phyloP scores from a whole-genome alignment of 192 early-diverging fungal genomes.

The Entomortierella parvispora region DNA sequence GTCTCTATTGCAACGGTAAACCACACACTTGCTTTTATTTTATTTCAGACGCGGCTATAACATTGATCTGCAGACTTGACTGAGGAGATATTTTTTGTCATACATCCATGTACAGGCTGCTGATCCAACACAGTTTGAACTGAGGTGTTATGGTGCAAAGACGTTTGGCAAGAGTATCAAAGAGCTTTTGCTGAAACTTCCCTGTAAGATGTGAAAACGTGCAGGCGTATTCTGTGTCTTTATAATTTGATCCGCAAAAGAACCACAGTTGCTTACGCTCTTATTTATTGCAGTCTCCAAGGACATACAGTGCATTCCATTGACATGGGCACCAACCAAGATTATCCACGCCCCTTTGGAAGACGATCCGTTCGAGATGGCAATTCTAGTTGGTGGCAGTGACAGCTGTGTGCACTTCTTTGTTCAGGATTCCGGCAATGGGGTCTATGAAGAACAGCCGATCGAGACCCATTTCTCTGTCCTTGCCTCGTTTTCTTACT shows the following conservation, averaged over 20 bases:
- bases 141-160: constrained; percentile 39
- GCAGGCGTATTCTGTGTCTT: not conserved
- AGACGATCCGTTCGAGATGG: constrained; percentile 48
- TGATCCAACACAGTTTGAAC: constrained; percentile 32
- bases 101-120: constrained; percentile 7
- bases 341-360: constrained; percentile 37
- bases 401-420: constrained; percentile 47
- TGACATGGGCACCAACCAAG: constrained; percentile 46
- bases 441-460: constrained; percentile 13
- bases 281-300: constrained; percentile 14
- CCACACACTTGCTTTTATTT: not conserved
- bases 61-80: no score
- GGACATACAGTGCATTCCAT: constrained; percentile 33
- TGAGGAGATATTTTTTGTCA: not conserved
- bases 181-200: constrained; percentile 27
- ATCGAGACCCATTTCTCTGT: constrained; percentile 19
- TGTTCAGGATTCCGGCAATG: constrained; percentile 11
- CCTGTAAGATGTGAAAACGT: constrained; percentile 9
- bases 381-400: constrained; percentile 38
- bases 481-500: constrained; percentile 34
- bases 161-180: constrained; percentile 30
- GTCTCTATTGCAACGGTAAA: constrained; percentile 37
- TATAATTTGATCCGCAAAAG: no score
- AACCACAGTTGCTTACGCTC: not conserved
- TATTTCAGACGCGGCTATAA: no score